Conservation (phyloP, 2,329 filamentous ascomycete genomes). For the Alternaria longipes region DNA sequence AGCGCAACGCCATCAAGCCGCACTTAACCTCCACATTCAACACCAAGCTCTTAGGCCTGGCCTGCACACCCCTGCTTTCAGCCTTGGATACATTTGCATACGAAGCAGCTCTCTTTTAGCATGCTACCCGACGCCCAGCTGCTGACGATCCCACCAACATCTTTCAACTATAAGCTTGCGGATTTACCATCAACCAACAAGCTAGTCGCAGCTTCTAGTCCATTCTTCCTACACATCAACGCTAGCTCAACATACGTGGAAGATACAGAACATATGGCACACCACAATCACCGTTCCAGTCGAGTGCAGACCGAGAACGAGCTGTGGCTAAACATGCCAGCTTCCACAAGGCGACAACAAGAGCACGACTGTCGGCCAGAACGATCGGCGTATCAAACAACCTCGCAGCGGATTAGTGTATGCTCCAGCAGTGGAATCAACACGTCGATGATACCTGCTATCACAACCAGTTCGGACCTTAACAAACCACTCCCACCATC, state of each 20-base stretch:
- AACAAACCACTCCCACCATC: slow-evolving; percentile 46
- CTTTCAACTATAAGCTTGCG: slow-evolving; percentile 34
- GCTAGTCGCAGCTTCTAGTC: slow-evolving; percentile 29
- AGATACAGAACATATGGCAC: slow-evolving; percentile 33
- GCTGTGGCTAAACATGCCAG: slow-evolving; percentile 45
- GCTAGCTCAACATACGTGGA: slow-evolving; percentile 16
- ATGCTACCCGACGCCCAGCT: slow-evolving; percentile 43
- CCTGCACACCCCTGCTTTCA: slow-evolving; percentile 35
- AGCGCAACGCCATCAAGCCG: slow-evolving; percentile 41
- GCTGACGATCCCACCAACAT: slow-evolving; percentile 39
- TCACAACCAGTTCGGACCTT: slow-evolving; percentile 34
- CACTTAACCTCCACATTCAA: slow-evolving; percentile 36
- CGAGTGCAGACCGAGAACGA: slow-evolving; percentile 33
- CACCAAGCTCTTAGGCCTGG: slow-evolving; percentile 32
- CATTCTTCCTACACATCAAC: slow-evolving; percentile 29
- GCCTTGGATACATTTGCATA: slow-evolving; percentile 37
- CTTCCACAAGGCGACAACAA: slow-evolving; percentile 23
- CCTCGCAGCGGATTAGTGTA: slow-evolving; percentile 33
- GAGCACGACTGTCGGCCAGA: slow-evolving; percentile 21
- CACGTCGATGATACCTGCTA: slow-evolving; percentile 21
- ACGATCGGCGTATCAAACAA: slow-evolving; percentile 43
- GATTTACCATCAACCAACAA: slow-evolving; percentile 33
- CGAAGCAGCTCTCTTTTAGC: slow-evolving; percentile 35
- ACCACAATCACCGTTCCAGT: slow-evolving; percentile 26
- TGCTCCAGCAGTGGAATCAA: slow-evolving; percentile 24